A percentile compares a stretch with the other conserved stretches of the same genome.
Evolutionary conservation across 2,329 filamentous ascomycete species (phyloP).

Genomic region (Macrophomina tecta): DNA sequence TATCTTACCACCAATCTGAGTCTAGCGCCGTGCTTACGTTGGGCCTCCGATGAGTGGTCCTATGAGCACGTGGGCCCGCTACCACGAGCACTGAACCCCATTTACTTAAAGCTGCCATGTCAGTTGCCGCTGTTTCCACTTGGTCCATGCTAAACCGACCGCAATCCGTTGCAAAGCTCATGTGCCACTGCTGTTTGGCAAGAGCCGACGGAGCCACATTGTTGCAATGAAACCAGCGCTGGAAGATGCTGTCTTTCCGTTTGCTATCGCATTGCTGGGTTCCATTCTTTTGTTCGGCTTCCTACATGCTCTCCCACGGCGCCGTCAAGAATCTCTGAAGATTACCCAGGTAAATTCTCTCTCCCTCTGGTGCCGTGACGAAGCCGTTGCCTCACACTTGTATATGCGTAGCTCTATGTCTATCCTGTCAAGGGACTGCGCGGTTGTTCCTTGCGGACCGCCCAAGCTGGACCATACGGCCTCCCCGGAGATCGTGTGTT

Average conservation of each 20-base stretch:
- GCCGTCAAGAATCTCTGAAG: background rate
- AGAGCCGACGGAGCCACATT: no score
- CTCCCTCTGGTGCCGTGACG: background rate
- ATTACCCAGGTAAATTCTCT: background rate
- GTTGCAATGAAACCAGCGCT: no score
- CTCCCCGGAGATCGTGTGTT: slow-evolving; percentile 32
- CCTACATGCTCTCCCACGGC: no score
- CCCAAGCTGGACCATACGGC: slow-evolving; percentile 28
- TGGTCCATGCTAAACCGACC: no score
- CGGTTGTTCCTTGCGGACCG: slow-evolving; percentile 26
- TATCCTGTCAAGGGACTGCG: slow-evolving; percentile 31
- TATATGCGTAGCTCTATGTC: slow-evolving; percentile 28
- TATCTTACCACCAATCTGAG: background rate
- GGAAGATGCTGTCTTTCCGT: no score
- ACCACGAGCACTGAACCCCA: background rate
- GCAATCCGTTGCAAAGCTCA: no score
- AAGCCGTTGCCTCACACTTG: background rate
- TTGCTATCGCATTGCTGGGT: no score
- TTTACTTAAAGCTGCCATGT: no score
- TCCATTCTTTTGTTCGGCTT: no score
- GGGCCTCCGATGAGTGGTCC: background rate
- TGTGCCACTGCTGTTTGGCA: no score
- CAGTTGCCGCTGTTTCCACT: no score
- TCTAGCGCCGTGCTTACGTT: background rate
- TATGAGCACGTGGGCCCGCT: background rate